Base-by-base conservation (phyloP, 768 basidiomycete species). In the Auricularia heimuer region DNA sequence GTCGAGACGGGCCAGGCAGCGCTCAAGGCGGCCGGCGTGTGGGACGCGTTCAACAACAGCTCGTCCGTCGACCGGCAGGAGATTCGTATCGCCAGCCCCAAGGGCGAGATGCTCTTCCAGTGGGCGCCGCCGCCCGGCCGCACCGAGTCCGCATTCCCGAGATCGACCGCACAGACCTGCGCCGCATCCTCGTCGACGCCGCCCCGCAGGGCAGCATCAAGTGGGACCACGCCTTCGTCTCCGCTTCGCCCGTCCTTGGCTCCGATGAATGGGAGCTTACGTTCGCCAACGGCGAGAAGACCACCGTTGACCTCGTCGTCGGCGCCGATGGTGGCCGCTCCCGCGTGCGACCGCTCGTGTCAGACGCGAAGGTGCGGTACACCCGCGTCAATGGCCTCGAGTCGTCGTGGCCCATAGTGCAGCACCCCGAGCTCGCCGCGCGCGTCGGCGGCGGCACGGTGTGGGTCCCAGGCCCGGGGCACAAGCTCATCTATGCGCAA, bases 321-420 rank as follows among this genome's bases (percentile, higher is more conserved):
- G 73, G 73, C 12, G 72, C 72, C 29, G 73, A 74, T 51, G 73
- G 73, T 1, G 66, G 72, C 3, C 73, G 67, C 65, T 72, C 72
- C 3, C 62, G 66, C 62, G 66, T 69, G 16, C 71, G 73, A 14
- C 65, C 67, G 16, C 63, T 72, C 21, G 65, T 74, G 21, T 65
- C 70, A 12, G 36, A 62, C 29, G 51, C 65, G 24, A 61, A 47
- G 58, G 69, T 70, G 7, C 24, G 42, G 39, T 73, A 71, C 56
- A 69, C 68, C 16, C 69, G 69, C 11, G 61, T 70, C 3, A 64
- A 67, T 21, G 68, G 71, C 63, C 65, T 69, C 66, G 71, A 73
- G 54, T 12, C 68, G 11, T 18, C 44, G 4, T 68, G 72, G 37
- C 11, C 11, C 47, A 3, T 14, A 3, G 39, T 8, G 39, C 63